phyloP scores from a whole-genome alignment of 2,329 filamentous ascomycete species.

The Scedosporium minutisporum region DNA sequence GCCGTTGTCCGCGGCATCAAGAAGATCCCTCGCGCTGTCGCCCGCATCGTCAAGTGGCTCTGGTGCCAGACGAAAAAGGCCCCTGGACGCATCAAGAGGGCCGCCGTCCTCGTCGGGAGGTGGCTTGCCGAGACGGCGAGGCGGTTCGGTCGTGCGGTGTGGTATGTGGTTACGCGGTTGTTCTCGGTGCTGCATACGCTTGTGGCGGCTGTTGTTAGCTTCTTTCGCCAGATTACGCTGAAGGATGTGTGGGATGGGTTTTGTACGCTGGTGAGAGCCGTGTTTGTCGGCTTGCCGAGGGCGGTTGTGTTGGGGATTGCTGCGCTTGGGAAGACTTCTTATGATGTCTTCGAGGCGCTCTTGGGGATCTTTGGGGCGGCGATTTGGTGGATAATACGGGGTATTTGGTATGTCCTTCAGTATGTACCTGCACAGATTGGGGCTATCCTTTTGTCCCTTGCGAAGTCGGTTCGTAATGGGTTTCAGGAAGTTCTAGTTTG shows the following conservation, averaged over 20 bases:
- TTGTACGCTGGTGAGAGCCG: conserved; percentile 15
- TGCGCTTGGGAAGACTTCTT: conserved; percentile 14
- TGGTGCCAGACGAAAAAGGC: conserved; percentile 12
- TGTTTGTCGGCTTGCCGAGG: conserved; percentile 22
- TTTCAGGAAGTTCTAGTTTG: conserved; percentile 26
- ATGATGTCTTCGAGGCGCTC: conserved; percentile 17
- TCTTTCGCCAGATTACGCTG: conserved; percentile 25
- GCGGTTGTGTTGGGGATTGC: conserved; percentile 16
- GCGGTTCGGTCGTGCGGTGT: conserved; percentile 16
- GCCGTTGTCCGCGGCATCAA: conserved; percentile 13
- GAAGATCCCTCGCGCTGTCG: conserved; percentile 14
- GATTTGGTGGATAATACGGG: conserved; percentile 16
- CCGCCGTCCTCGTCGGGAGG: conserved; percentile 7
- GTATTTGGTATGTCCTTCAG: conserved; percentile 19
- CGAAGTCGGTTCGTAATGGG: conserved; percentile 19
- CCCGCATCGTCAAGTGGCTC: conserved; percentile 12
- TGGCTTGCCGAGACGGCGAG: conserved; percentile 22
- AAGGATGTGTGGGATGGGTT: conserved; percentile 29
- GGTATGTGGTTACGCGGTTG: conserved; percentile 15
- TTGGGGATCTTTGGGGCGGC: conserved; percentile 21
- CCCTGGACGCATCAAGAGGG: conserved; percentile 15
- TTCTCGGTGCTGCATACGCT: conserved; percentile 26
- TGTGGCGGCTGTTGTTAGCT: conserved; percentile 20
- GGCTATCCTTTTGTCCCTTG: conserved; percentile 21
- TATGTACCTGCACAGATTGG: conserved; percentile 24